Evolutionary conservation across 768 basidiomycete species (phyloP), one percentile per base, ranked within the genome.

Genomic region (Naganishia kalamii): DNA sequence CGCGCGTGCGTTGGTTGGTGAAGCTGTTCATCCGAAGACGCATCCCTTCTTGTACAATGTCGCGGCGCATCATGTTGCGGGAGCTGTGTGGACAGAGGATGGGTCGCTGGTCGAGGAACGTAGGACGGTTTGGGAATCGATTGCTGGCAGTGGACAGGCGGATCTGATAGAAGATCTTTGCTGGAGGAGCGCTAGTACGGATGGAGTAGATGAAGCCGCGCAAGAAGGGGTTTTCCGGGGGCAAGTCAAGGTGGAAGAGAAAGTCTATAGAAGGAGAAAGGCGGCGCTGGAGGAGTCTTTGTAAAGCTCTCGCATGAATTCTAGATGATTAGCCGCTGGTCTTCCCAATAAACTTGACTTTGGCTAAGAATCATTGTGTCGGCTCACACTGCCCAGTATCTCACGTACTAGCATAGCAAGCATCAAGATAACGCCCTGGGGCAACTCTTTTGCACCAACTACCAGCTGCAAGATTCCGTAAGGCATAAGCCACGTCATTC

Each of bases 41-140:
- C 68, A 68, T 50, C 62, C 49, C 46, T 72, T 75, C 69, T 52
- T 75, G 51, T 72, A 61, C 49, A 40, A n/a, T 10, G 21, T 75
- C 3, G 74, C 73, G 3, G 25, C 70, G 5, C 57, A 68, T 48
- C 74, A 75, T 57, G 48, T 75, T 5, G 52, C 57, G 11, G 67
- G 62, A 21, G 29, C 52, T 15, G 33, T 69, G 11, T 52, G 51
- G 51, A 52, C 29, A 19, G 21, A 4, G 57, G 57, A 60, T 25
- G 51, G 51, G 25, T 33, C 51, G 15, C 51, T 52, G 30, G 32
- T 52, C 10, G 51, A 52, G 25, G 51, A 52, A n/a, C 30, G 33
- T 10, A 52, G 25, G 33, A 19, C 32, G 32, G 25, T 52, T 19
- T 35, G 30, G 51, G 51, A n/a, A n/a, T n/a, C 27, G 32, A 35